These are phyloP conservation scores for Aspergillus mulundensis DNA, from an alignment of 495 filamentous ascomycete species.

Conservation along the genomic window DNA sequence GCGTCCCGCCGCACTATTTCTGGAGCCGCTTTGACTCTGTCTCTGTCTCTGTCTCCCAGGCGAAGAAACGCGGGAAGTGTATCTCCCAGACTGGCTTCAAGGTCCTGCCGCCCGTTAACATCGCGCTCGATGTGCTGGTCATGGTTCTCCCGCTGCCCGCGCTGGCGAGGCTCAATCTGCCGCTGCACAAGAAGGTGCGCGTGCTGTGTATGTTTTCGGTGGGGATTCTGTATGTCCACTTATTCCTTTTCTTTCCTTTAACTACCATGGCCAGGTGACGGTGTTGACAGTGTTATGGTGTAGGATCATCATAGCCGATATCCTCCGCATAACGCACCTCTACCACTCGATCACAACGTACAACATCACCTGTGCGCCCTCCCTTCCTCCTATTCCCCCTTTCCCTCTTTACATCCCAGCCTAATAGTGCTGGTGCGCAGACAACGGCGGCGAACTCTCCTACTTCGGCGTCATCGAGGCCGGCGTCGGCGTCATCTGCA, in stretches of 20 bases:
- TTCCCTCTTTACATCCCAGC: background rate
- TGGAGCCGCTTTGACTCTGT: background rate
- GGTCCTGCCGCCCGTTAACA: slow-evolving; percentile 1
- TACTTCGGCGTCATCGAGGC: slow-evolving; percentile 8
- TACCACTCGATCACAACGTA: slow-evolving; percentile 2
- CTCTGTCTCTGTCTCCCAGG: background rate
- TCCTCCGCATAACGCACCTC: background rate
- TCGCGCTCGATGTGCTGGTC: slow-evolving; percentile 1
- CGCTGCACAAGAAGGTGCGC: slow-evolving; percentile 2
- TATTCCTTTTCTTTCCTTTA: too few relatives aligned
- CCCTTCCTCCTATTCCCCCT: too few relatives aligned
- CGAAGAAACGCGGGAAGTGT: background rate
- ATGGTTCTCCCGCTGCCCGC: slow-evolving; percentile 4
- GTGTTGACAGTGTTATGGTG: background rate
- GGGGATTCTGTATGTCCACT: slow-evolving; percentile 3
- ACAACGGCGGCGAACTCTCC: slow-evolving; percentile 7
- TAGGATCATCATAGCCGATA: background rate
- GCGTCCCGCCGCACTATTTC: background rate
- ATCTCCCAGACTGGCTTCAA: background rate
- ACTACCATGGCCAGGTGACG: too few relatives aligned
- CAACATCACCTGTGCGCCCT: slow-evolving; percentile 5
- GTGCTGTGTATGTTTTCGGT: slow-evolving; percentile 3
- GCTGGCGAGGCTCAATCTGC: background rate
- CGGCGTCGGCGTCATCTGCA: slow-evolving; percentile 7
- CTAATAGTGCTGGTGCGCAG: background rate